These are phyloP conservation scores for Chlorella sp. DNA, from an alignment of 139 green algal species.

Conservation along the genomic window DNA sequence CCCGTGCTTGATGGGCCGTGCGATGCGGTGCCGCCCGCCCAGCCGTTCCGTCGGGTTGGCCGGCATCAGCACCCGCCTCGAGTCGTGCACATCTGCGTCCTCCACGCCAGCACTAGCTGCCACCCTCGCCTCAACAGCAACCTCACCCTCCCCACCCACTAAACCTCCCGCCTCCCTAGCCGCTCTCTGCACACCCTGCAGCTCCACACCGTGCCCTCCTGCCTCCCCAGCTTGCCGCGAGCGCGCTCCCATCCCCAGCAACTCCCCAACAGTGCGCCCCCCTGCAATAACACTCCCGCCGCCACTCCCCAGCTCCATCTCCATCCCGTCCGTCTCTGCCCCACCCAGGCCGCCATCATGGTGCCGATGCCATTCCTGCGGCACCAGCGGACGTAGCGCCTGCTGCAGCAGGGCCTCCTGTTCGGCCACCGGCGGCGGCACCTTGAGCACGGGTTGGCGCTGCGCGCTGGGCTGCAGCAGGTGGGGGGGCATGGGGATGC, in stretches of 20 bases:
- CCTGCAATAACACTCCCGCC: not conserved
- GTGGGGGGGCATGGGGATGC: conserved; percentile 15
- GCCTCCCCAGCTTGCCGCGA: not conserved
- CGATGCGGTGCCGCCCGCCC: not conserved
- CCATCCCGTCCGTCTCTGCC: not conserved
- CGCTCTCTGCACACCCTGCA: too few species aligned
- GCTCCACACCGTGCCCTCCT: not conserved
- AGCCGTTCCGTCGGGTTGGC: not conserved
- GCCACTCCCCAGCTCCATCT: not conserved
- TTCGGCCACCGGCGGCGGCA: too few species aligned
- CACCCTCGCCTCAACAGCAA: too few species aligned
- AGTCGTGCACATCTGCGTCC: not conserved
- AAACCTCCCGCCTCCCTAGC: too few species aligned
- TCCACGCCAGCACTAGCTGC: not conserved
- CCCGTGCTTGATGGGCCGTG: not conserved
- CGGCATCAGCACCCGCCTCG: not conserved
- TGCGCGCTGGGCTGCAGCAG: not conserved
- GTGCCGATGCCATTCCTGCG: not conserved
- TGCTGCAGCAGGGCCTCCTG: not conserved
- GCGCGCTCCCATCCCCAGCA: not conserved
- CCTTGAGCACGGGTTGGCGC: not conserved
- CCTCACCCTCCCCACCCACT: too few species aligned
- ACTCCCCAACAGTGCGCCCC: too few species aligned
- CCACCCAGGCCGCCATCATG: not conserved
- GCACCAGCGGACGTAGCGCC: not conserved